phyloP scores from a whole-genome alignment of 768 basidiomycete genomes.

The Lactarius vividus region DNA sequence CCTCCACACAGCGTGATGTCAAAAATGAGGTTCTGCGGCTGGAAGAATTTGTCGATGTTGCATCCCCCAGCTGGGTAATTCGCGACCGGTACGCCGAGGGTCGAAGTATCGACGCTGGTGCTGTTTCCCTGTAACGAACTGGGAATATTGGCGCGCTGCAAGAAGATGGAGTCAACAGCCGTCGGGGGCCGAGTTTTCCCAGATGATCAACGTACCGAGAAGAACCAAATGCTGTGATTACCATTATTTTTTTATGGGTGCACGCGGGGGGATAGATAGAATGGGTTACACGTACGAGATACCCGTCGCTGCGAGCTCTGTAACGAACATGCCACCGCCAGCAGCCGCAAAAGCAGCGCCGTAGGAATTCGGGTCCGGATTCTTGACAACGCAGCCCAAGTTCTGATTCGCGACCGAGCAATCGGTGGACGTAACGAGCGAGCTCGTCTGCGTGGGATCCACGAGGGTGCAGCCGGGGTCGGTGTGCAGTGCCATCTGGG shows the following conservation, averaged over 20 bases:
- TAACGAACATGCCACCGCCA: constrained; percentile 73
- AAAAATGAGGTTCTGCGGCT: constrained; percentile 64
- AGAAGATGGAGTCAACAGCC: constrained; percentile 1
- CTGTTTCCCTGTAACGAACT: constrained; percentile 45
- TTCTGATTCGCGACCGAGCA: constrained; percentile 59
- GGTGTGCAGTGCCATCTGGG: constrained; percentile 77
- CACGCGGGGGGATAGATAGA: no score
- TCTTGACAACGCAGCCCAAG: constrained; percentile 62
- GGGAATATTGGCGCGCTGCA: constrained; percentile 48
- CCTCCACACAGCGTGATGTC: constrained; percentile 72
- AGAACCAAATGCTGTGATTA: constrained; percentile 57
- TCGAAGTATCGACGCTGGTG: constrained; percentile 51
- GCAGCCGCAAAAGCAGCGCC: constrained; percentile 62
- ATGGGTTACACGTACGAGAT: constrained; percentile 50
- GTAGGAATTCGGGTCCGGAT: constrained; percentile 54
- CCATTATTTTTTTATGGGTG: background rate
- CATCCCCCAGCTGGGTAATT: constrained; percentile 65
- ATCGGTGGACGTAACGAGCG: constrained; percentile 53
- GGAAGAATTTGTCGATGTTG: constrained; percentile 50
- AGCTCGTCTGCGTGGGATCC: constrained; percentile 49
- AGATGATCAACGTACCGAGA: constrained; percentile 39
- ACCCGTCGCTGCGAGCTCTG: constrained; percentile 63
- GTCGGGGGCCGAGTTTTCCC: background rate
- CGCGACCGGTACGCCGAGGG: constrained; percentile 64
- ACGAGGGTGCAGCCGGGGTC: constrained; percentile 54